These are phyloP conservation scores for Pugionium dolabratum DNA, from an alignment of 345 rosid genomes.

Conservation along the genomic window DNA sequence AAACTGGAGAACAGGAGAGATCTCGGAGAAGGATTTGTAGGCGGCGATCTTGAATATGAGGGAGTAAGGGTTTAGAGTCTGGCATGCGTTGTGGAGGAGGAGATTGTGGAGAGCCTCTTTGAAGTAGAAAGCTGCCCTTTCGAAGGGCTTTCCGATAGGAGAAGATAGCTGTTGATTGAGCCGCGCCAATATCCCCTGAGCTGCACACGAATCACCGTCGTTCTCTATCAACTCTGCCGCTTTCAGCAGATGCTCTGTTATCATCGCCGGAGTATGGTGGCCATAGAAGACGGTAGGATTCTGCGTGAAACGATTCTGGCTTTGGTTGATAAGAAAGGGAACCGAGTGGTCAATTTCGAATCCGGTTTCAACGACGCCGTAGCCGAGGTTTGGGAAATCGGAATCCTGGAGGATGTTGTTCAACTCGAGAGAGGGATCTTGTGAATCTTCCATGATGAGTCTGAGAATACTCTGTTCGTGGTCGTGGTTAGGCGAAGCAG, in stretches of 20 bases:
- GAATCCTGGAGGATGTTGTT: slow-evolving; percentile 57
- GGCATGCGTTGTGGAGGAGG: slow-evolving; percentile 46
- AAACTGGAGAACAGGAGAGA: slow-evolving; percentile 82
- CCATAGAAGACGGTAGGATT: slow-evolving; percentile 56
- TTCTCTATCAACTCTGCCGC: slow-evolving; percentile 86
- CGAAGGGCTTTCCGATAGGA: slow-evolving; percentile 73
- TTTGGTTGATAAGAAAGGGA: slow-evolving; percentile 53
- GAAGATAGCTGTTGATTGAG: slow-evolving; percentile 99
- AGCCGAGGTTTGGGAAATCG: slow-evolving; percentile 36
- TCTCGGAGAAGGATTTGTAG: slow-evolving; percentile 85
- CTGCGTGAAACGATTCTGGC: slow-evolving; percentile 50
- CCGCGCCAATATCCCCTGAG: slow-evolving; percentile 99
- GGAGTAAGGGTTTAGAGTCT: slow-evolving; percentile 40
- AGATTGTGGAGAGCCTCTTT: slow-evolving; percentile 69
- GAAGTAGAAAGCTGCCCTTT: slow-evolving; percentile 80
- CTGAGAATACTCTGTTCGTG: slow-evolving; percentile 51
- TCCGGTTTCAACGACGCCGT: slow-evolving; percentile 60
- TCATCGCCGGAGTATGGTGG: slow-evolving; percentile 38
- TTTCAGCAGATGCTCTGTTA: slow-evolving; percentile 65
- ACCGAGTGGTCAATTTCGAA: slow-evolving; percentile 50
- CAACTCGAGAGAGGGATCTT: slow-evolving; percentile 60
- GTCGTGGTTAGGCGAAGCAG: slow-evolving; percentile 53
- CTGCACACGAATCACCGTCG: slow-evolving; percentile 64
- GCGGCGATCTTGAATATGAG: slow-evolving; percentile 86
- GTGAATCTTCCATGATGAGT: slow-evolving; percentile 71